Evolutionary conservation across 495 filamentous ascomycete species (phyloP).

Genomic region (Talaromyces ruber): DNA sequence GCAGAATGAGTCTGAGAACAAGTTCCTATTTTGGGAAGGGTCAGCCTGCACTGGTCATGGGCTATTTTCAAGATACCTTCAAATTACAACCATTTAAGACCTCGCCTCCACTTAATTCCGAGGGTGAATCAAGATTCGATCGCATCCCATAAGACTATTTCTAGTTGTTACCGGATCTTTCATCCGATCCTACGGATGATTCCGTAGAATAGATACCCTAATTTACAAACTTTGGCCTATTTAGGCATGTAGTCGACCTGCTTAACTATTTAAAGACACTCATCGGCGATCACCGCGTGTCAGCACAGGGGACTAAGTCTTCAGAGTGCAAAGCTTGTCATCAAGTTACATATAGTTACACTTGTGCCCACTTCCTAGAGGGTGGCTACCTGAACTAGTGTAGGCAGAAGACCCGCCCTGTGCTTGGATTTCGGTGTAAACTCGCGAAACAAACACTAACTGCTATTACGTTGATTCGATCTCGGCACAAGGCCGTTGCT

Average conservation of each 20-base stretch:
- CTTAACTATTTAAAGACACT: neutral
- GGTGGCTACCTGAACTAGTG: neutral
- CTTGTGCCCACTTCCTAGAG: neutral
- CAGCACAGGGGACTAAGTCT: neutral
- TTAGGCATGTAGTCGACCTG: neutral
- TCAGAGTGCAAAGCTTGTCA: neutral
- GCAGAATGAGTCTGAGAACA: neutral
- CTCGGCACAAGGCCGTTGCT: neutral
- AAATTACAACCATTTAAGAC: neutral
- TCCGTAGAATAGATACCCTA: neutral
- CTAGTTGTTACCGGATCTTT: neutral
- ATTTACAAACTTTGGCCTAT: neutral
- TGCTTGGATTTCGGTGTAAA: neutral
- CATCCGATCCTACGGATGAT: neutral
- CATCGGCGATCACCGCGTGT: neutral
- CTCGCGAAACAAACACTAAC: neutral
- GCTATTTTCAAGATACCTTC: neutral
- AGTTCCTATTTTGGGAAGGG: neutral
- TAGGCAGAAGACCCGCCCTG: neutral
- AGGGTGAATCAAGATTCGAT: neutral
- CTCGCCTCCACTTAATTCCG: neutral
- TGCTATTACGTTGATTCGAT: neutral
- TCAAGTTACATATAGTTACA: neutral
- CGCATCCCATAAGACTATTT: neutral
- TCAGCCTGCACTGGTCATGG: neutral